Evolutionary conservation across 805 yeast genomes (phyloP), one percentile per base, ranked within the genome.

Genomic region (Yarrowia sp.): DNA sequence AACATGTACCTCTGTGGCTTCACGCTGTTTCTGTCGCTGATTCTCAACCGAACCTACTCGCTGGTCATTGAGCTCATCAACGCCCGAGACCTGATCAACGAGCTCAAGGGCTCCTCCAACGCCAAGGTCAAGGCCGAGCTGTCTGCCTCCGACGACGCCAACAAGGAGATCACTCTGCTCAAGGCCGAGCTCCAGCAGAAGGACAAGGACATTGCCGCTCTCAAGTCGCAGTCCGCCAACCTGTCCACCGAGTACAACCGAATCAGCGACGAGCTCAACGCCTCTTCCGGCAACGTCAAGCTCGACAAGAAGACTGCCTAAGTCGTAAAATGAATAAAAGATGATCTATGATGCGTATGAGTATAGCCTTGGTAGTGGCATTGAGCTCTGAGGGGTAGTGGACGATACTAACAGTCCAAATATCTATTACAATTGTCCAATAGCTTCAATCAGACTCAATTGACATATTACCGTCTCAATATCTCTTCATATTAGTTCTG

Each of bases 1-100:
- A 95, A 95, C 82, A 86, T 92, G 88, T 95, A 95, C 74, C 83
- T 95, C 63, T 92, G 97, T 72, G 99, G 99, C 0, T 92, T 93
- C 79, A 92, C 98, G 1, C 84, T 95, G 77, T 95, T 95, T 77
- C 82, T 95, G 74, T 90, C 97, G 1, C 82, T 93, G 75, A 89
- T 92, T 65, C 86, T 93, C 72, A 87, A 89, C 74, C 85, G 98
- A 79, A 92, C 97, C 2, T 92, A 90, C 77, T 44, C 69, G 20
- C 47, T 73, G 69, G 74, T 71, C 15, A 56, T 70, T 43, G 73
- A 73, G 38, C 66, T 71, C 47, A 69, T 71, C 47, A 64, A 69
- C 19, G 69, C 84, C 87, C 73, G 89, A 87, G 82, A 92, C 85
- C 74, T 83, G 81, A 74, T 85, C 82, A 78, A 76, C 70, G 73